A percentile compares a stretch with the other conserved stretches of the same genome.
Conservation (phyloP, 306 rosid genomes). For the Astragalus glycyphyllos region DNA sequence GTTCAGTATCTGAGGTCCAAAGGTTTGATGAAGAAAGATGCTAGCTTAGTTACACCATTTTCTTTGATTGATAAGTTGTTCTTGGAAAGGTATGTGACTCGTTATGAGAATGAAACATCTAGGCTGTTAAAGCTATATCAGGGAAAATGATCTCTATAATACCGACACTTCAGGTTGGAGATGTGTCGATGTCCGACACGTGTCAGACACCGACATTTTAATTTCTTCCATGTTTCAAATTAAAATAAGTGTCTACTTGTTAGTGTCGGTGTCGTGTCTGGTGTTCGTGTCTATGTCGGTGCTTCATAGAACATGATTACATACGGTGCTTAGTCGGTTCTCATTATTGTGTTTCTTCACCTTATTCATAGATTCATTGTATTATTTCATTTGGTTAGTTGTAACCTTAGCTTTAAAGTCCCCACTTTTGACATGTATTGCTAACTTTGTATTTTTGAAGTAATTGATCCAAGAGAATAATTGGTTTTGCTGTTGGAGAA, state of each 20-base stretch:
- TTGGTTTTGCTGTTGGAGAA: conserved; percentile 1
- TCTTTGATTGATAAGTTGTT: conserved; percentile 16
- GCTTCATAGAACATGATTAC: background rate
- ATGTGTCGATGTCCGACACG: no score
- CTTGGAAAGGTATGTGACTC: conserved; percentile 41
- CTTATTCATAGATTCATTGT: conserved; percentile 1
- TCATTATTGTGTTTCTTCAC: conserved; percentile 2
- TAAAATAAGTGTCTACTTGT: no score
- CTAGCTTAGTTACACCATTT: conserved; percentile 34
- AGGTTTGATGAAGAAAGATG: conserved; percentile 46
- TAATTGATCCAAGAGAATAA: background rate
- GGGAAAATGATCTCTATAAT: background rate
- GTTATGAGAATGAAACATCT: conserved; percentile 13
- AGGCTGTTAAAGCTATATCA: conserved; percentile 31
- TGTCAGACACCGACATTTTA: no score
- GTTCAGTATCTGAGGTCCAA: conserved; percentile 42
- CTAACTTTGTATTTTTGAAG: no score
- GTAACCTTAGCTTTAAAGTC: background rate
- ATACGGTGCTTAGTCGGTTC: background rate
- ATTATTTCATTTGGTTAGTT: background rate
- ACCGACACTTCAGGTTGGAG: no score
- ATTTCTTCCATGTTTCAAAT: no score
- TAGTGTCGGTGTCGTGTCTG: no score
- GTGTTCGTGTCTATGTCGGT: no score
- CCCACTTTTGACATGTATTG: background rate